Conservation (phyloP, 2,329 filamentous ascomycete species). For the Lasiodiplodia citricola region DNA sequence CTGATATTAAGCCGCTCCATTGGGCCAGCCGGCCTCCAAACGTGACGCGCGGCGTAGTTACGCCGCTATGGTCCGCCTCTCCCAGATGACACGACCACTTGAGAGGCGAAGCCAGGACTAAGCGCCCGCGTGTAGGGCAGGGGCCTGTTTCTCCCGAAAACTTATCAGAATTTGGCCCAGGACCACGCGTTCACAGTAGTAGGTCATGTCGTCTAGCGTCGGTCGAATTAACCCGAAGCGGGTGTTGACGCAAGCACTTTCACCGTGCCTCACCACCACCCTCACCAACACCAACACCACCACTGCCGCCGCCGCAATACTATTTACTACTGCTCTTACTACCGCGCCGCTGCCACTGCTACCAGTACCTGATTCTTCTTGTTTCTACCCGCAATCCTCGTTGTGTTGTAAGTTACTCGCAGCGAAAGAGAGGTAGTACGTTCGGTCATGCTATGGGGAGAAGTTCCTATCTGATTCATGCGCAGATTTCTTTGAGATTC, state of each 20-base stretch:
- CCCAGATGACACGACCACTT: background rate
- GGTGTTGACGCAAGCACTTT: conserved; percentile 11
- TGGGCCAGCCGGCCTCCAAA: background rate
- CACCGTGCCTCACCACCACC: background rate
- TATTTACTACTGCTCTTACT: background rate
- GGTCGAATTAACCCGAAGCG: conserved; percentile 14
- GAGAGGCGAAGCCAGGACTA: background rate
- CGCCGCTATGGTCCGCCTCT: background rate
- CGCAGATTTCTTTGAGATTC: no score
- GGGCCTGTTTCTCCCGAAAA: background rate
- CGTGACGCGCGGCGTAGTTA: conserved; percentile 16
- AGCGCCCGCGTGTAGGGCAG: background rate
- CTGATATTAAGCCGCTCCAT: background rate
- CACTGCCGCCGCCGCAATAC: no score
- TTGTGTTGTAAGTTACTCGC: no score
- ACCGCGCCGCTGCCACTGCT: no score
- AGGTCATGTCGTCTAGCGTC: conserved; percentile 14
- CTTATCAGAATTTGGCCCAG: conserved; percentile 1
- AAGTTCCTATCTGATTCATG: no score
- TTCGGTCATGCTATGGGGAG: no score
- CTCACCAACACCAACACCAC: no score
- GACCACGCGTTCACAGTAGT: conserved; percentile 18
- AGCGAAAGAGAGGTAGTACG: no score
- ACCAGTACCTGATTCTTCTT: no score
- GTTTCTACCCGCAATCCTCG: no score